A percentile compares a stretch with the other conserved stretches of the same genome.
Conservation (phyloP, 257 asterid species). For the Schizonepeta tenuifolia region DNA sequence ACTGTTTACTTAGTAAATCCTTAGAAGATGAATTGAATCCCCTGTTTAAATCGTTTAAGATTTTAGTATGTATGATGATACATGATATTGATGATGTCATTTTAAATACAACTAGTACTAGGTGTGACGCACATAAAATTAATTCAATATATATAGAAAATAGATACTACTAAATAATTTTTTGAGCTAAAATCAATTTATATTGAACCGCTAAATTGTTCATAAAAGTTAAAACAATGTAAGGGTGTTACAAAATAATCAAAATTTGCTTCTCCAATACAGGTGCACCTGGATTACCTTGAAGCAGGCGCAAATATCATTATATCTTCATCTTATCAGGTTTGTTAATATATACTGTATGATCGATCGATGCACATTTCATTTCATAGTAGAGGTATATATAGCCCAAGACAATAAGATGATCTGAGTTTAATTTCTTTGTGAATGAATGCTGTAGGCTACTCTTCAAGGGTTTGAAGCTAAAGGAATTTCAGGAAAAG, state of each 20-base stretch:
- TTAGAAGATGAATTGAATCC: background rate
- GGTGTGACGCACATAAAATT: too few species aligned
- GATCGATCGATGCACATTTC: too few species aligned
- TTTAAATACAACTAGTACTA: too few species aligned
- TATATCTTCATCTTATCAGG: constrained; percentile 86
- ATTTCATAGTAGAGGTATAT: too few species aligned
- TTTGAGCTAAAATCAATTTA: too few species aligned
- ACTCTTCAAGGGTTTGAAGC: constrained; percentile 89
- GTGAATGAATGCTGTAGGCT: constrained; percentile 55
- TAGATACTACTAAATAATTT: too few species aligned
- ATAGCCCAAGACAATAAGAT: background rate
- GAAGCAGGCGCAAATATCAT: constrained; percentile 84
- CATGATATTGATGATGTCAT: background rate
- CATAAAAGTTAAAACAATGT: too few species aligned
- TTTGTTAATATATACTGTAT: too few species aligned
- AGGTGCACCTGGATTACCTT: constrained; percentile 84
- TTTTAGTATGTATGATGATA: background rate
- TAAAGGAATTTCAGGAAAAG: constrained; percentile 60
- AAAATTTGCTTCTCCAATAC: too few species aligned
- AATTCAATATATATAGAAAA: too few species aligned
- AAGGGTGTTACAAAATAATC: too few species aligned
- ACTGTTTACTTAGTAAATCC: background rate
- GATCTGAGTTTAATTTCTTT: background rate
- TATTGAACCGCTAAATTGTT: too few species aligned
- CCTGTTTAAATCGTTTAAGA: background rate